phyloP scores from a whole-genome alignment of 2,329 filamentous ascomycete genomes.

The Exophiala sp. region DNA sequence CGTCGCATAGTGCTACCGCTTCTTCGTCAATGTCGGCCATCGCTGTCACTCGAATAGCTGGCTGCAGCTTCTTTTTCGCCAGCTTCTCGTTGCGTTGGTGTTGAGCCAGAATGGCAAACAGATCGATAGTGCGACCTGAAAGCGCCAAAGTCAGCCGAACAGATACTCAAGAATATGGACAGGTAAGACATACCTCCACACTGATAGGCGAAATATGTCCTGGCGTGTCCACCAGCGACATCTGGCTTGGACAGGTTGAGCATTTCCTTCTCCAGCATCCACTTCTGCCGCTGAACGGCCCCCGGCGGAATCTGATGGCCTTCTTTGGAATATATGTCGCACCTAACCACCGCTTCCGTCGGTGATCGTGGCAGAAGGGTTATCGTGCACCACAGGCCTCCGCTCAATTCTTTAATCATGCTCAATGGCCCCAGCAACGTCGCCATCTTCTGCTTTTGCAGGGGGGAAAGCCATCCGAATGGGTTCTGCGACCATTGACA shows the following conservation, averaged over 20 bases:
- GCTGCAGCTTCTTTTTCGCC: conserved; percentile 20
- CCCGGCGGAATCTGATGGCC: conserved; percentile 6
- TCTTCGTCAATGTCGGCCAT: conserved; percentile 18
- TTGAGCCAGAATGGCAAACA: conserved; percentile 24
- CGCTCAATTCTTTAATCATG: conserved; percentile 20
- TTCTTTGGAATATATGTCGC: conserved; percentile 20
- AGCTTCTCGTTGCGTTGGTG: conserved; percentile 21
- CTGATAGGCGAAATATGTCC: conserved; percentile 20
- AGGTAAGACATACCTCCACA: conserved; percentile 22
- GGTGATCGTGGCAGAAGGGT: conserved; percentile 15
- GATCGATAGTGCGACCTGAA: conserved; percentile 23
- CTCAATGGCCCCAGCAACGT: conserved; percentile 20
- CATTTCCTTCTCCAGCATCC: conserved; percentile 21
- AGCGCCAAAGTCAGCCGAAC: not conserved
- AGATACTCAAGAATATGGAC: no score
- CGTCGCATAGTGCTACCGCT: conserved; percentile 20
- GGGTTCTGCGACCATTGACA: conserved; percentile 17
- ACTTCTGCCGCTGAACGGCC: conserved; percentile 15
- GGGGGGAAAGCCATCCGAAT: conserved; percentile 17
- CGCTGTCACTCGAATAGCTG: conserved; percentile 21
- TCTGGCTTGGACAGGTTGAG: conserved; percentile 3
- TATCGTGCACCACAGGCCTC: conserved; percentile 22
- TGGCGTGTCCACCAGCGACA: not conserved
- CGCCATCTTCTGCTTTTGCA: conserved; percentile 15
- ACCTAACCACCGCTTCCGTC: conserved; percentile 16